These are phyloP conservation scores for Pseudodiploospora longispora DNA, from an alignment of 2,329 filamentous ascomycete genomes.

Conservation along the genomic window DNA sequence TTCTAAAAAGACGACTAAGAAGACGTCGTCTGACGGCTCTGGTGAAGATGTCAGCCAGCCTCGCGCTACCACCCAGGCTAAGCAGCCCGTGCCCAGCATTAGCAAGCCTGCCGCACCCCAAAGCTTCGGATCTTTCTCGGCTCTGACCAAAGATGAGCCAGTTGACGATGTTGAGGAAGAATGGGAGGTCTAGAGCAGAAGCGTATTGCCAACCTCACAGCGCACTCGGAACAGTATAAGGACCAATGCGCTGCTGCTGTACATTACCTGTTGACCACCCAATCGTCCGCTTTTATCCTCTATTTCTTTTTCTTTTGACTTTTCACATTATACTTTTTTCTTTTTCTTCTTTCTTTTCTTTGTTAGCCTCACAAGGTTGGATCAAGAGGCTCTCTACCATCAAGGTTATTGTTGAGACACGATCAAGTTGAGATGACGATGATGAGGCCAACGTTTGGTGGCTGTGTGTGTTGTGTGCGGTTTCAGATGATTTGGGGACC, in stretches of 20 bases:
- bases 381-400: constrained; percentile 13
- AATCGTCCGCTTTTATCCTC: neutral
- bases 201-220: neutral
- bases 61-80: constrained; percentile 22
- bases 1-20: constrained; percentile 35
- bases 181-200: constrained; percentile 40
- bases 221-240: constrained; percentile 1
- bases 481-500: neutral
- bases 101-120: constrained; percentile 25
- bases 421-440: neutral
- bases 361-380: constrained; percentile 13
- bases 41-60: constrained; percentile 24
- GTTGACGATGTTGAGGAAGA: constrained; percentile 35
- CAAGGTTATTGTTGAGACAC: neutral
- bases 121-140: constrained; percentile 41
- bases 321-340: constrained; percentile 9
- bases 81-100: constrained; percentile 18
- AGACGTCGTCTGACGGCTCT: constrained; percentile 23
- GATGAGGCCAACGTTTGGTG: neutral
- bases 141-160: constrained; percentile 35
- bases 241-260: neutral
- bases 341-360: constrained; percentile 12
- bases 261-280: constrained; percentile 3
- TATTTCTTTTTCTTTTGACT: constrained; percentile 2
- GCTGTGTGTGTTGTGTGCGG: neutral